Conservation (phyloP, 305 asterid species). For the Petunia hybrid region DNA sequence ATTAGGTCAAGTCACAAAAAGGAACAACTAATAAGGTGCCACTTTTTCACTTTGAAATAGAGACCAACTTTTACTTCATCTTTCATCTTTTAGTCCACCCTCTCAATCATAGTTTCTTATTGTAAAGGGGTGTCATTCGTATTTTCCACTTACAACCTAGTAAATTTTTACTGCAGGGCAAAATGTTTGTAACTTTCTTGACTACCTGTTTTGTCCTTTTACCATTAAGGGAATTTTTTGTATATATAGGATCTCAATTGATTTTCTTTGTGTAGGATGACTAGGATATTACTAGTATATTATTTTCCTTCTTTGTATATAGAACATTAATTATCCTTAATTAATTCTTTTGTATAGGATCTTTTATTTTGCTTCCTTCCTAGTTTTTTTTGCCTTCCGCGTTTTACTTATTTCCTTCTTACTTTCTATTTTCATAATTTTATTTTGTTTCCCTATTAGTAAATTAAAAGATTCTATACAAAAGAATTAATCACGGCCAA, state of each 20-base stretch:
- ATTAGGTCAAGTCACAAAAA: neutral
- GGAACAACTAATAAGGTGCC: neutral
- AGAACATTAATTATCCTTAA: neutral
- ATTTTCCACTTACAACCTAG: neutral
- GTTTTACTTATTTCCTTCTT: neutral
- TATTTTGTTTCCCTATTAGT: neutral
- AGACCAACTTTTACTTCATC: slow-evolving; percentile 5
- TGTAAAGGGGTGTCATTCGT: neutral
- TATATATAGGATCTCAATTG: neutral
- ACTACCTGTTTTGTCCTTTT: neutral
- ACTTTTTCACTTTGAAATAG: slow-evolving; percentile 11
- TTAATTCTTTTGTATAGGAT: neutral
- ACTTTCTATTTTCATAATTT: neutral
- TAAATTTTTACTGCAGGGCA: neutral
- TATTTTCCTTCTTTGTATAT: neutral
- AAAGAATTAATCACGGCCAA: neutral
- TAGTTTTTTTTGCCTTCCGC: neutral
- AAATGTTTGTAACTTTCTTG: neutral
- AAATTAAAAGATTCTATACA: neutral
- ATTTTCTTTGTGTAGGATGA: neutral
- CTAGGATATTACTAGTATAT: neutral
- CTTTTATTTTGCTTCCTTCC: neutral
- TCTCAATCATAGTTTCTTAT: neutral
- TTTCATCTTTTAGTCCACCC: neutral
- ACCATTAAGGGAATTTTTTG: neutral